Conservation (phyloP, 1,284 basidiomycete species). For the Apiotrichum siamense region DNA sequence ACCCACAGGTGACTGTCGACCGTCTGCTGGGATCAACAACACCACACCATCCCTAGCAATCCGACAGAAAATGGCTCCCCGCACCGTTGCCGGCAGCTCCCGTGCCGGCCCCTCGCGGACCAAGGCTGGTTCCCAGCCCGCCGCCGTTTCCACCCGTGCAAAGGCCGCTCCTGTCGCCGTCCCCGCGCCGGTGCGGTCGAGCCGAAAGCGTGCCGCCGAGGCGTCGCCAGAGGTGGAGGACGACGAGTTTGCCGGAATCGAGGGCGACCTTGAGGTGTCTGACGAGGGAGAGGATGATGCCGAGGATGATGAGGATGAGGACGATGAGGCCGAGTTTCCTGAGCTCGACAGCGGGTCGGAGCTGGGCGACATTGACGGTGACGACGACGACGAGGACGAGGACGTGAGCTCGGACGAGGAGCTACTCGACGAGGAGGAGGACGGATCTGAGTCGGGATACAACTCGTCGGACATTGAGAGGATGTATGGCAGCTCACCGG, state of each 20-base stretch:
- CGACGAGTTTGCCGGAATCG: conserved; percentile 28
- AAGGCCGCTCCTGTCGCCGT: not conserved
- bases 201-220: conserved; percentile 13
- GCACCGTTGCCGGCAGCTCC: conserved; percentile 8
- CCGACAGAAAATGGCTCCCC: conserved; percentile 14
- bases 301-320: conserved; percentile 28
- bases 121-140: conserved; percentile 4
- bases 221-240: conserved; percentile 10
- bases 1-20: too few species aligned
- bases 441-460: conserved; percentile 45
- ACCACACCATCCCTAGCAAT: not conserved
- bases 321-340: conserved; percentile 49
- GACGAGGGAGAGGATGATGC: conserved; percentile 24
- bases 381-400: conserved; percentile 19
- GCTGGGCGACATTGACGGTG: conserved; percentile 48
- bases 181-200: not conserved
- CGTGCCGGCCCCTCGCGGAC: conserved; percentile 1
- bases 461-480: conserved; percentile 47
- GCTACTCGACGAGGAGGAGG: conserved; percentile 39
- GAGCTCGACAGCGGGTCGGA: conserved; percentile 49
- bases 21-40: too few species aligned
- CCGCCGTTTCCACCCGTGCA: not conserved
- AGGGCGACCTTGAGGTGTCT: conserved; percentile 27
- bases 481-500: conserved; percentile 30
- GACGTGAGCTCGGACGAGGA: conserved; percentile 32